A percentile compares a stretch with the other conserved stretches of the same genome.
Evolutionary conservation across 371 early-diverging fungal species (phyloP).

Genomic region (Sanchytrium tribonematis): DNA sequence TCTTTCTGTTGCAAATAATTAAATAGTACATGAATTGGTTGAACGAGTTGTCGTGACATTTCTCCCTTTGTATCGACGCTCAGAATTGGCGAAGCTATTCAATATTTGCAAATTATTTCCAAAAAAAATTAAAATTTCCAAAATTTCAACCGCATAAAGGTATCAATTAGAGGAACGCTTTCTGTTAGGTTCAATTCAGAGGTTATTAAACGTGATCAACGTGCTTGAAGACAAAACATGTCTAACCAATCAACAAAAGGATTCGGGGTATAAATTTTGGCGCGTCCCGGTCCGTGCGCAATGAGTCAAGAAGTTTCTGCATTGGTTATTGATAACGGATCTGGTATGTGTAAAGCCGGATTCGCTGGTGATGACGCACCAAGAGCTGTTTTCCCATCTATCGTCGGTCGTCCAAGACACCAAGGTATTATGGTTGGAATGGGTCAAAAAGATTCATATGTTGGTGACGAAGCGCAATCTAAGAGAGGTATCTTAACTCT

Average conservation of each 20-base stretch:
- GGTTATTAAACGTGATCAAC: background rate
- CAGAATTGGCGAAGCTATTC: too few species aligned
- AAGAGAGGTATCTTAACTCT: constrained; percentile 97
- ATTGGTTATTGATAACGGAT: constrained; percentile 87
- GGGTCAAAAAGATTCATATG: constrained; percentile 99
- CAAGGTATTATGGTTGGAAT: constrained; percentile 98
- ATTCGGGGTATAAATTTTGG: background rate
- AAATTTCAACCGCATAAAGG: too few species aligned
- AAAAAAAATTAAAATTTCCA: too few species aligned
- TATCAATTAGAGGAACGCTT: too few species aligned
- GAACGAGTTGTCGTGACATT: background rate
- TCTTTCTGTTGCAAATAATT: background rate
- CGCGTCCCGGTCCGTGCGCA: background rate
- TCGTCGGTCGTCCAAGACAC: constrained; percentile 98
- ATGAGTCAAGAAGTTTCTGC: constrained; percentile 3
- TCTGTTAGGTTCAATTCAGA: too few species aligned
- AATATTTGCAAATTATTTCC: too few species aligned
- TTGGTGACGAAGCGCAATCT: constrained; percentile 99
- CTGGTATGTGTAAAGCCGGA: constrained; percentile 99
- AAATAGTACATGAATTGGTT: background rate
- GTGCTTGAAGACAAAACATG: background rate
- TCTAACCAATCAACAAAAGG: background rate
- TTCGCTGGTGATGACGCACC: constrained; percentile 99
- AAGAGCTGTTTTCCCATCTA: constrained; percentile 93
- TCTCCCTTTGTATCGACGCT: background rate